These are phyloP conservation scores for Phytophthora constricta DNA, from an alignment of 352 stramenopile genomes.

Conservation along the genomic window DNA sequence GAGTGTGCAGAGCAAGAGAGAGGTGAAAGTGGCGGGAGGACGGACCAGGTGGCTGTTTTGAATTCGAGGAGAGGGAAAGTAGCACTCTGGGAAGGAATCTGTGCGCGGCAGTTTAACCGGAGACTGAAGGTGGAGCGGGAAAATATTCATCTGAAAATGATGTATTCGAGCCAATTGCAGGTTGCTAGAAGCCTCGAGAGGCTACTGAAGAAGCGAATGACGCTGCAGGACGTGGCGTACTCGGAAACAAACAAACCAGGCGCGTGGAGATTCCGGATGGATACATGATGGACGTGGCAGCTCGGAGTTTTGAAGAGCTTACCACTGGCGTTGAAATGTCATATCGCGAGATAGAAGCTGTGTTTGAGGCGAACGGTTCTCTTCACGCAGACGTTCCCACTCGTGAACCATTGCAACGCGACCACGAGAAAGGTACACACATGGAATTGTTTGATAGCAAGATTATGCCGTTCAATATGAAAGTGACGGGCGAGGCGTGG, in stretches of 20 bases:
- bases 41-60: not conserved
- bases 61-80: not conserved
- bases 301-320: constrained; percentile 39
- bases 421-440: constrained; percentile 36
- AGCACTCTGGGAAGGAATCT: constrained; percentile 19
- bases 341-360: constrained; percentile 32
- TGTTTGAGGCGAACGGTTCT: constrained; percentile 30
- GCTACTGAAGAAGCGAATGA: constrained; percentile 21
- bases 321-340: constrained; percentile 34
- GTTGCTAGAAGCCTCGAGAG: constrained; percentile 25
- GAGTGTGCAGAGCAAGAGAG: constrained; percentile 10
- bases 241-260: constrained; percentile 12
- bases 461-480: constrained; percentile 42
- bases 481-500: constrained; percentile 33
- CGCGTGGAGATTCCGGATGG: constrained; percentile 25
- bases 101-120: constrained; percentile 23
- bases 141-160: constrained; percentile 30
- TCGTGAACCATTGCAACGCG: constrained; percentile 28
- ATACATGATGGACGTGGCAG: constrained; percentile 10
- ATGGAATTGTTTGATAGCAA: constrained; percentile 41
- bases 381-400: constrained; percentile 6
- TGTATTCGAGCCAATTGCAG: constrained; percentile 20
- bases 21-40: not conserved
- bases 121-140: constrained; percentile 24
- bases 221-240: constrained; percentile 4